Base-by-base conservation (phyloP, 2,329 filamentous ascomycete genomes). In the Moelleriella libera region DNA sequence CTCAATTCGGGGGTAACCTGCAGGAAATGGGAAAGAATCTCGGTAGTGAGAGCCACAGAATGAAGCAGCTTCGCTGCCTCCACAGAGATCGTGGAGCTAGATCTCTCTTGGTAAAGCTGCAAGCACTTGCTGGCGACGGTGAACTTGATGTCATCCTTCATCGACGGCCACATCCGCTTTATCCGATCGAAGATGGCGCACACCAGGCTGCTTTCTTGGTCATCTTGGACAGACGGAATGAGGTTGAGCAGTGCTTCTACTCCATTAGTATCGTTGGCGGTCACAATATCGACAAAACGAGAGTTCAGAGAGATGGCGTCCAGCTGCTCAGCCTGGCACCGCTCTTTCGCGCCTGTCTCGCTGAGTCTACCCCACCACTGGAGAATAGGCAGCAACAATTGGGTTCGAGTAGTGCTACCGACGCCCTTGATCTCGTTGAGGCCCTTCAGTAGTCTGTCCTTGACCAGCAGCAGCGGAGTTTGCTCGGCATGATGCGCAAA, bases 371-470 rank as follows among this genome's bases (percentile, higher is more conserved):
- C 71, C 87, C 88, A 94, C 58, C 74, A 71, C 48, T 77, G 72
- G 32, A 95, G 69, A 4, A 83, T 64, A 1, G 88, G 86, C n/a
- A 90, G 67, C n/a, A 97, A 67, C 28, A 84, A 71, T 53, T 84
- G 80, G 2, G 80, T 85, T 48, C 88, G 82, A 9, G 82, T 80
- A 30, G 74, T 78, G 6, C 69, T 68, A n/a, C 79, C 80, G 4
- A 87, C 80, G 45, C 80, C 75, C 57, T 88, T 88, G 45, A 89
- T 71, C 47, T 79, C 75, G 55, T 85, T 85, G 32, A 95, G 68
- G 4, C 84, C 69, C 37, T 73, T 72, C n/a, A 97, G 69, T 7
- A 97, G 67, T 40, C 77, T 74, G 28, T 82, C 63, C 60, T 94
- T 92, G 45, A 87, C 78, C 5, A 70, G 61, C 43, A 85, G 68